Base-by-base conservation (phyloP, 495 filamentous ascomycete species). In the Sporormia fimetaria region DNA sequence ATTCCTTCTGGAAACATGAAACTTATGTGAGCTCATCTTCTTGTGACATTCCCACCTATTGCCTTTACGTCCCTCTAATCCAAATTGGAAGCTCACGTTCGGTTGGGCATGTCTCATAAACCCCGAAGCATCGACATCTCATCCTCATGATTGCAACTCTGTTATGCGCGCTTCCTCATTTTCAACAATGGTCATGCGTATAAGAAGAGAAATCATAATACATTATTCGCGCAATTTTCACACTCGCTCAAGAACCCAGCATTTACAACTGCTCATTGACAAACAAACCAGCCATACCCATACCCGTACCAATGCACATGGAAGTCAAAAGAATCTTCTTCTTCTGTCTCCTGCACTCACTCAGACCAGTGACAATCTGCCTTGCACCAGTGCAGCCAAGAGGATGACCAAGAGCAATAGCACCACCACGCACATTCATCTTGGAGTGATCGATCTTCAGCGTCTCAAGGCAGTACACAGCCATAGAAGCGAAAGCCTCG, bases 401-500 rank as follows among this genome's bases (percentile, higher is more conserved):
- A 34, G 87, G 87, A 58, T 95, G 87, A 14, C 87, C 87, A 17
- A 95, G 69, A 36, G 87, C 87, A 61, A 95, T 94, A 12, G 87
- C 87, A 46, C 87, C 87, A 44, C 87, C 87, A 42, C 85, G 69
- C 10, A 82, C 78, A 68, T 95, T 96, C 65, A 96, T 74, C 74
- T 94, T 95, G 55, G 73, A 64, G 44, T 70, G 75, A 47, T 90
- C 82, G 30, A 95, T 63, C 24, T 76, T 76, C 22, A 95, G 70
- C 40, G 69, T 75, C 41, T 88, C 69, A 14, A 80, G 58, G 65
- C 86, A 94, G 70, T 94, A 98, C 2, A 94, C 86, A 1, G 83
- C 87, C 88, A 98, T 98, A 21, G 78, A 85, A 18, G 88, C 90
- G 51, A 98, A 98, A 1, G 90, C 90, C 73, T 98, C 90, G 63